Conservation (phyloP, 108 stramenopile species). For the Cyclotella sp. region DNA sequence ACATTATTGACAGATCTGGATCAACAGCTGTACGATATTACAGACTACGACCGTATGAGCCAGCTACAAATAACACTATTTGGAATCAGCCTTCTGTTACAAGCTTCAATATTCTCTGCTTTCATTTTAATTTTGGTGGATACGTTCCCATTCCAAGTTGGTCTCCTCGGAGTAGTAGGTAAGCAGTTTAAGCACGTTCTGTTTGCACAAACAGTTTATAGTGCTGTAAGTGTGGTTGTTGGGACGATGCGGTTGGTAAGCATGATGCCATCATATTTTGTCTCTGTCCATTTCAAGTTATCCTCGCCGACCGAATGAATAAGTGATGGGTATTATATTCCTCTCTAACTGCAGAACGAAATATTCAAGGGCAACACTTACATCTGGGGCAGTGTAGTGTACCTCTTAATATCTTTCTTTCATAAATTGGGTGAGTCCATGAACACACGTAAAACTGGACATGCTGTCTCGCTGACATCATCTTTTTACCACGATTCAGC, state of each 20-base stretch:
- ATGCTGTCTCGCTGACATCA: neutral
- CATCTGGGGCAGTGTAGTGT: constrained; percentile 20
- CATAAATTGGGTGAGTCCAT: constrained; percentile 32
- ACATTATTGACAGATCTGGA: neutral
- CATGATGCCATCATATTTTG: neutral
- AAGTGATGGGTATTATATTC: no score
- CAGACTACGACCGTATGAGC: constrained; percentile 22
- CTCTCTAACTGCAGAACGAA: constrained; percentile 26
- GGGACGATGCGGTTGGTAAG: constrained; percentile 39
- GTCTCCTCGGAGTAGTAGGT: constrained; percentile 18
- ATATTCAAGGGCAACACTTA: constrained; percentile 30
- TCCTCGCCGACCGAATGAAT: no score
- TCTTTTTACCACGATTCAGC: neutral
- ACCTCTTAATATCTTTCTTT: constrained; percentile 22
- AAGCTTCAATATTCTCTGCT: constrained; percentile 32
- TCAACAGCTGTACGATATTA: neutral
- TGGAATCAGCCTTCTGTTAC: constrained; percentile 22
- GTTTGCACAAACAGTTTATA: constrained; percentile 22
- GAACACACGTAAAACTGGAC: neutral
- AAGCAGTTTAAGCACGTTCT: constrained; percentile 5
- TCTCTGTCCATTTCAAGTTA: neutral
- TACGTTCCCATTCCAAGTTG: constrained; percentile 42
- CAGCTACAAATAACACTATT: constrained; percentile 38
- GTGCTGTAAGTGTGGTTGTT: constrained; percentile 12
- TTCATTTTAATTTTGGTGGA: constrained; percentile 36